Percentiles rank a stretch among this genome's conserved stretches.
These are phyloP conservation scores for Penicillium thymicola DNA, from an alignment of 2,329 filamentous ascomycete species.

Conservation along the genomic window DNA sequence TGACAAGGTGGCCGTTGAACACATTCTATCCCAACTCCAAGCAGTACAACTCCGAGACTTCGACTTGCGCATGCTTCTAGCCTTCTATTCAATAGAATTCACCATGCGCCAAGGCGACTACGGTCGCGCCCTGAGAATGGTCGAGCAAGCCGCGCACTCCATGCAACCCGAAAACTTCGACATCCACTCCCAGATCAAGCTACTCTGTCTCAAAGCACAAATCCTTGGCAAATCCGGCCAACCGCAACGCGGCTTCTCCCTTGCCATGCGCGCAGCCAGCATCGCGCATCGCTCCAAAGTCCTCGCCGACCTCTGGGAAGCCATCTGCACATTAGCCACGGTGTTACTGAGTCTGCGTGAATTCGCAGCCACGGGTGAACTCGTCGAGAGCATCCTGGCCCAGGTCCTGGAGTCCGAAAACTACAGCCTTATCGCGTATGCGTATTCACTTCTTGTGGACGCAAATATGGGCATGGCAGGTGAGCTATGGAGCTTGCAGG, in stretches of 20 bases:
- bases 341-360: conserved; percentile 69
- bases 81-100: conserved; percentile 59
- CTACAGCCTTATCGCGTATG: conserved; percentile 57
- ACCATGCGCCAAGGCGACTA: conserved; percentile 54
- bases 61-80: conserved; percentile 58
- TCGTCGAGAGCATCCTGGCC: conserved; percentile 69
- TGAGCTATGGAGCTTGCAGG: conserved; percentile 34
- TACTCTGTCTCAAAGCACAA: conserved; percentile 69
- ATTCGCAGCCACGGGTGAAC: conserved; percentile 61
- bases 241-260: conserved; percentile 71
- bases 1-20: conserved; percentile 55
- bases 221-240: conserved; percentile 67
- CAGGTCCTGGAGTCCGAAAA: conserved; percentile 71
- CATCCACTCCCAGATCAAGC: conserved; percentile 64
- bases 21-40: conserved; percentile 57
- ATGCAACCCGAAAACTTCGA: conserved; percentile 57
- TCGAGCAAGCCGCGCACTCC: conserved; percentile 53
- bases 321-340: conserved; percentile 63
- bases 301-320: conserved; percentile 68
- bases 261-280: conserved; percentile 70
- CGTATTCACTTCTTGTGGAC: conserved; percentile 71
- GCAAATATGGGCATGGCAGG: conserved; percentile 73
- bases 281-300: conserved; percentile 68
- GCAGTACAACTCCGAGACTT: conserved; percentile 53
- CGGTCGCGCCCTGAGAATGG: conserved; percentile 50